phyloP scores from a whole-genome alignment of 2,329 filamentous ascomycete species.

The Plenodomus lindquistii region DNA sequence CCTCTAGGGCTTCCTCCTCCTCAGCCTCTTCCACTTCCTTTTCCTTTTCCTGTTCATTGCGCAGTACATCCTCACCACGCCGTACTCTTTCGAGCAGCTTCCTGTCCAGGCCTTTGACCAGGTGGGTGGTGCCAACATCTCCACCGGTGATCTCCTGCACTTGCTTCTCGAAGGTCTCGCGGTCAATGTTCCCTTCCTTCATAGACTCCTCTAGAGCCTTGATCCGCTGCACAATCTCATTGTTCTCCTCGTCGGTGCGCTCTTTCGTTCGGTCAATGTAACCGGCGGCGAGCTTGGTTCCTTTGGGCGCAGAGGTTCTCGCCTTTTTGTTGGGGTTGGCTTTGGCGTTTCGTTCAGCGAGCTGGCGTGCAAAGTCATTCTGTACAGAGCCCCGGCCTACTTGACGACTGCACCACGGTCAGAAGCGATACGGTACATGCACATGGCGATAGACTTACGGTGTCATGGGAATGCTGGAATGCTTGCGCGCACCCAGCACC shows the following conservation, averaged over 20 bases:
- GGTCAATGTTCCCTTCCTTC: constrained; percentile 83
- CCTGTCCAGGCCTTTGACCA: constrained; percentile 91
- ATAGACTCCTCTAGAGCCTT: constrained; percentile 79
- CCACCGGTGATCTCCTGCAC: constrained; percentile 79
- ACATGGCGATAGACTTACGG: constrained; percentile 62
- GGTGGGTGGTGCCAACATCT: constrained; percentile 76
- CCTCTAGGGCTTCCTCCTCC: constrained; percentile 33
- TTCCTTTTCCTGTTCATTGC: constrained; percentile 39
- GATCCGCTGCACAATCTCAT: constrained; percentile 67
- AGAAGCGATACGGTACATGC: not conserved
- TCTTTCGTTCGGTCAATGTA: constrained; percentile 81
- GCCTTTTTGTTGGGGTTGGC: constrained; percentile 69
- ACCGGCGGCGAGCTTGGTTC: constrained; percentile 75
- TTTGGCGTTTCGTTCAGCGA: constrained; percentile 69
- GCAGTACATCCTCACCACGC: constrained; percentile 63
- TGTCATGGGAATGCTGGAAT: constrained; percentile 89
- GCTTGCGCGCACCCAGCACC: constrained; percentile 74
- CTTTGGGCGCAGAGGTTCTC: constrained; percentile 79
- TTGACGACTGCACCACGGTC: constrained; percentile 60
- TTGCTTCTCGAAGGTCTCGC: constrained; percentile 74
- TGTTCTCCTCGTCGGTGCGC: constrained; percentile 57
- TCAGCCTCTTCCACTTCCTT: constrained; percentile 29
- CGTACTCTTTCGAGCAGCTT: constrained; percentile 72
- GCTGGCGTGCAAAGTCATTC: constrained; percentile 79
- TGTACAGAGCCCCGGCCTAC: constrained; percentile 57